Base-by-base conservation (phyloP, 2,329 filamentous ascomycete genomes). In the Rugonectria rugulosa region DNA sequence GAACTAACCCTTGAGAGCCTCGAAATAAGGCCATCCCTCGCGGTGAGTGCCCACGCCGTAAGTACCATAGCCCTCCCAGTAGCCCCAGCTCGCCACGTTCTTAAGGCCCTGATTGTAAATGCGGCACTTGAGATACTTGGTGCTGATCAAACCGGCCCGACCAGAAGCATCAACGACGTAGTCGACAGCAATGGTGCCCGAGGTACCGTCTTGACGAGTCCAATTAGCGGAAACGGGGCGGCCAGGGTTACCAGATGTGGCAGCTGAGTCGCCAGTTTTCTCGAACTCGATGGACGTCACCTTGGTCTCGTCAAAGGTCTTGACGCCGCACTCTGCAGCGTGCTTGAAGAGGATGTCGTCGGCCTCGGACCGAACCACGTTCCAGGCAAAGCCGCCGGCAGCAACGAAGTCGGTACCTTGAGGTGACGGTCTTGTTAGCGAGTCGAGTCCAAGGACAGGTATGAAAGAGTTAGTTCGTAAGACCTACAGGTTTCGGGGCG, bases 131-230 rank as follows among this genome's bases (percentile, higher is more conserved):
- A 78, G 51, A 58, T 82, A 81, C 59, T 79, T 79, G 17, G 77
- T 82, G 43, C 68, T 74, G 10, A 82, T 17, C 3, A 83, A 43
- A 3, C 79, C 80, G 1, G 55, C 57, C 11, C 80, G 71, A 3
- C 81, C 80, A 45, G 71, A 77, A 0, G 80, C 80, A 64, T 83
- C 79, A 1, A 83, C 64, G 15, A 83, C 40, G 50, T 81, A 82
- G 5, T 81, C 67, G 54, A 81, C 81, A 1, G 52, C 63, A 47
- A 82, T 77, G 2, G 51, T 62, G 11, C 79, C 79, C 8, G 65
- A 61, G 3, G 58, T 56, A 5, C 67, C 70, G 49, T 71, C 72
- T 26, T 72, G 70, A 45, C 73, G 75, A 3, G 53, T 46, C 70
- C 71, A 79, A 2, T 63, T 66, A 4, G 75, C 76, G 2, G 72